These are phyloP conservation scores for Septoria linicola DNA, from an alignment of 2,329 filamentous ascomycete species.

Conservation along the genomic window DNA sequence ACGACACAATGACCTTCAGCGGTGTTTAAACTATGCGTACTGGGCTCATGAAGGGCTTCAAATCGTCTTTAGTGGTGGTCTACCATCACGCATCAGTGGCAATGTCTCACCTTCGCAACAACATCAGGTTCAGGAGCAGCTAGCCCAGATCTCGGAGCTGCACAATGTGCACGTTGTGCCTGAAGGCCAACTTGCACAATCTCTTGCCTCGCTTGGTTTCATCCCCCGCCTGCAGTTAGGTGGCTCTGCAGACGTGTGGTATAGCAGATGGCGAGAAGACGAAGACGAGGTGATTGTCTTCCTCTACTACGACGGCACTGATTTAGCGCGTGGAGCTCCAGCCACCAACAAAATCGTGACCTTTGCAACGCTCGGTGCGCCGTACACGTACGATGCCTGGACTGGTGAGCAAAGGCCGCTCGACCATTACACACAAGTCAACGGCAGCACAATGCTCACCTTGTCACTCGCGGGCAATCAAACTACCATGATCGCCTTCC, in stretches of 20 bases:
- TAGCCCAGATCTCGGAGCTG: conserved; percentile 30
- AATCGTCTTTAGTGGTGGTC: conserved; percentile 43
- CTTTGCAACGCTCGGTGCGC: conserved; percentile 36
- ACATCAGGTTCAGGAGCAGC: conserved; percentile 18
- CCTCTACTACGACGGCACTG: conserved; percentile 43
- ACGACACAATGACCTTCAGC: conserved; percentile 40
- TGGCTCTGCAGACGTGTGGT: conserved; percentile 33
- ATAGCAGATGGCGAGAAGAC: conserved; percentile 40
- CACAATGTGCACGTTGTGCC: conserved; percentile 41
- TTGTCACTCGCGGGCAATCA: conserved; percentile 43
- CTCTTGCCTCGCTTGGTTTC: conserved; percentile 37
- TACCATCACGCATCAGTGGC: conserved; percentile 31
- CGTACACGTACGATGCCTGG: conserved; percentile 46
- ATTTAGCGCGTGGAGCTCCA: conserved; percentile 16
- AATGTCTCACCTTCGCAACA: neutral
- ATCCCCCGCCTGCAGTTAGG: conserved; percentile 28
- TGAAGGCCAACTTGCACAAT: conserved; percentile 34
- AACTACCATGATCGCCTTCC: conserved; percentile 43
- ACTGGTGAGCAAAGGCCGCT: conserved; percentile 41
- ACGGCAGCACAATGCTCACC: conserved; percentile 35
- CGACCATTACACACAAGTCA: conserved; percentile 33
- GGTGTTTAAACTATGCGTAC: conserved; percentile 38
- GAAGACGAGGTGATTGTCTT: conserved; percentile 32
- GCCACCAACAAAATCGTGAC: conserved; percentile 29
- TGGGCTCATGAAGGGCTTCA: conserved; percentile 44